phyloP scores from a whole-genome alignment of 495 filamentous ascomycete species.

The Penicillium crystallinum region DNA sequence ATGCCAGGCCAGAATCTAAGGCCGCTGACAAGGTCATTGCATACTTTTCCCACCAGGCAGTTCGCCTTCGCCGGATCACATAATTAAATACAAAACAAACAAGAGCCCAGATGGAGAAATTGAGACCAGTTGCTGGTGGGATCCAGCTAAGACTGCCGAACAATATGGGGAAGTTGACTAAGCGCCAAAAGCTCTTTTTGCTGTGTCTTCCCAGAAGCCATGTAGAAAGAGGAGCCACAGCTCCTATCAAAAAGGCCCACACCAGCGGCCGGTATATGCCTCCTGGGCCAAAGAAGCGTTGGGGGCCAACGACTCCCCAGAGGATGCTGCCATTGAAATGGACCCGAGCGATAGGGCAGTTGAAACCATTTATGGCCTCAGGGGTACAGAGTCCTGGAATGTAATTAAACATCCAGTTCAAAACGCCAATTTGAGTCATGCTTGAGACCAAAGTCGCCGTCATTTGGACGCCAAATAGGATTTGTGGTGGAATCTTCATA shows the following conservation, averaged over 20 bases:
- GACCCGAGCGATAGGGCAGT: constrained; percentile 79
- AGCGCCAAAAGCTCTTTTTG: constrained; percentile 38
- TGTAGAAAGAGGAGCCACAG: constrained; percentile 59
- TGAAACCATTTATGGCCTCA: constrained; percentile 76
- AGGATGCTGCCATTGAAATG: constrained; percentile 87
- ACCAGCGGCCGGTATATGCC: constrained; percentile 55
- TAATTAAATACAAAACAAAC: constrained; percentile 83
- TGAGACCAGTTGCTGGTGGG: constrained; percentile 56
- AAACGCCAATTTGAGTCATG: constrained; percentile 72
- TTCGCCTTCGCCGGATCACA: constrained; percentile 57
- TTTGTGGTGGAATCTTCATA: constrained; percentile 84
- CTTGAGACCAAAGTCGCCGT: constrained; percentile 72
- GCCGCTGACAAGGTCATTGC: constrained; percentile 82
- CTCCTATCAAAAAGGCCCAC: constrained; percentile 75
- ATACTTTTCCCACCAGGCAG: constrained; percentile 82
- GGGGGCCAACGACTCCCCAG: constrained; percentile 81
- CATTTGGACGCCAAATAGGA: constrained; percentile 73
- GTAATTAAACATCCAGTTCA: constrained; percentile 85
- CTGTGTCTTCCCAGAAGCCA: constrained; percentile 57
- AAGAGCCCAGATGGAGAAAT: constrained; percentile 38
- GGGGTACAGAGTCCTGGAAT: constrained; percentile 73
- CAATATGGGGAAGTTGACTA: constrained; percentile 42
- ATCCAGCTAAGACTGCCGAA: constrained; percentile 59
- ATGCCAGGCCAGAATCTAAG: constrained; percentile 74
- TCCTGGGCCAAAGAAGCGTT: constrained; percentile 62